Base-by-base conservation (phyloP, 257 asterid species). In the Solanum chiquidenum region DNA sequence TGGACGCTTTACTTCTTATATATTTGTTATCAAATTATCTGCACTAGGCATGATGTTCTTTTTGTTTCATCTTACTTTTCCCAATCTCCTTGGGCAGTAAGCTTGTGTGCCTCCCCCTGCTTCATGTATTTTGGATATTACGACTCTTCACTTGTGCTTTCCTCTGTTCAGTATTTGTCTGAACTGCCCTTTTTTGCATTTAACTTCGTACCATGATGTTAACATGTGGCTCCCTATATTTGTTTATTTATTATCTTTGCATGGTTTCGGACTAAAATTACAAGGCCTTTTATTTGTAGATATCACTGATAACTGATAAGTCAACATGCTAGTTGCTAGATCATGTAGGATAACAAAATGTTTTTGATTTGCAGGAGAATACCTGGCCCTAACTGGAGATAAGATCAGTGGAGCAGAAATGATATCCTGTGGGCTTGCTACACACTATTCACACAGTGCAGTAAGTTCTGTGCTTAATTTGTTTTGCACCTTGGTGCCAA, bases 401-500 rank as follows among this genome's bases (percentile, higher is more conserved):
- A 97, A 92, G 91, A 93, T 97, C 88, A 95, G 88, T 74, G 99
- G 99, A 83, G 93, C 88, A 11, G 99, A 97, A 92, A 95, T 96
- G 98, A 72, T 94, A 38, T 93, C 98, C 16, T 96, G 98, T 90
- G 99, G 99, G 88, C 99, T 97, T 86, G 98, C 99, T 31, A 95
- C 99, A 27, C 99, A 97, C 91, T 97, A 92, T 89, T 85, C 96
- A 35, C 89, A 86, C 34, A 85, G 84, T 66, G 72, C 88, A 92
- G 99, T 95, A 77, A 60, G 92, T 88, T 83, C 38, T 49, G 2
- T 9, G 31, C 44, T 9, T 29, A 49, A 49, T 80, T 80, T 80
- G 69, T 49, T 16, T 49, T 49, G 86, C 31, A 82, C 31, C 40
- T 44, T 29, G 69, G 40, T 80, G 14, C 86, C 86, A 9, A 49